phyloP scores from a whole-genome alignment of 257 asterid species.

The Verbascum thapsus region DNA sequence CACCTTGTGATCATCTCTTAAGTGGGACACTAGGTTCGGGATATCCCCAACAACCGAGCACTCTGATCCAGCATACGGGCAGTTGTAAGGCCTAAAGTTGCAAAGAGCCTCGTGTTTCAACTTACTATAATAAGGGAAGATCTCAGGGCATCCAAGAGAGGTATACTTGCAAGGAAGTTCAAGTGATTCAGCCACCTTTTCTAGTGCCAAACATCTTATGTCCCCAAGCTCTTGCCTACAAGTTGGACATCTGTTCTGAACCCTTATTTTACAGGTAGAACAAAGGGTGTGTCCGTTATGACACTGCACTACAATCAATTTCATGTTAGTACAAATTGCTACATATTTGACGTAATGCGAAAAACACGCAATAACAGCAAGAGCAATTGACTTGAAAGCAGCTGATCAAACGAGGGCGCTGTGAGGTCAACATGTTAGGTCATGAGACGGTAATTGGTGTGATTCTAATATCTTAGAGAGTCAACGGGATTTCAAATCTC shows the following conservation, averaged over 20 bases:
- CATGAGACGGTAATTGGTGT: too few species aligned
- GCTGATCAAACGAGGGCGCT: background rate
- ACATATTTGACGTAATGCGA: background rate
- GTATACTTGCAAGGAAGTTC: conserved; percentile 54
- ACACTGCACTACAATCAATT: conserved; percentile 40
- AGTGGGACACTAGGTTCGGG: conserved; percentile 43
- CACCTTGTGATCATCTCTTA: conserved; percentile 59
- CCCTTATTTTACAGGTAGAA: conserved; percentile 53
- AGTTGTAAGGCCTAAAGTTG: conserved; percentile 56
- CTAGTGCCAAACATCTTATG: conserved; percentile 59
- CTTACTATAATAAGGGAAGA: conserved; percentile 54
- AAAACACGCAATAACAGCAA: background rate
- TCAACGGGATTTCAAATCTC: too few species aligned
- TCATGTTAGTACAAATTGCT: background rate
- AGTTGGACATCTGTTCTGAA: conserved; percentile 61
- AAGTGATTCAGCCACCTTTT: conserved; percentile 60
- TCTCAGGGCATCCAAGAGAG: conserved; percentile 52
- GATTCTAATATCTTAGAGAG: too few species aligned
- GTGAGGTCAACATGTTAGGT: too few species aligned
- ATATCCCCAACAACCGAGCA: conserved; percentile 56
- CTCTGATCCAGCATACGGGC: conserved; percentile 66
- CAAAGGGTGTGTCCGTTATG: conserved; percentile 65
- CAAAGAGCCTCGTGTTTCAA: conserved; percentile 55
- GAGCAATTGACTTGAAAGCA: background rate
- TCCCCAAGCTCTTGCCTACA: conserved; percentile 72